Percentiles rank a stretch among this genome's conserved stretches.
phyloP scores from a whole-genome alignment of 768 basidiomycete genomes.

The Phaeolepiota aurea region DNA sequence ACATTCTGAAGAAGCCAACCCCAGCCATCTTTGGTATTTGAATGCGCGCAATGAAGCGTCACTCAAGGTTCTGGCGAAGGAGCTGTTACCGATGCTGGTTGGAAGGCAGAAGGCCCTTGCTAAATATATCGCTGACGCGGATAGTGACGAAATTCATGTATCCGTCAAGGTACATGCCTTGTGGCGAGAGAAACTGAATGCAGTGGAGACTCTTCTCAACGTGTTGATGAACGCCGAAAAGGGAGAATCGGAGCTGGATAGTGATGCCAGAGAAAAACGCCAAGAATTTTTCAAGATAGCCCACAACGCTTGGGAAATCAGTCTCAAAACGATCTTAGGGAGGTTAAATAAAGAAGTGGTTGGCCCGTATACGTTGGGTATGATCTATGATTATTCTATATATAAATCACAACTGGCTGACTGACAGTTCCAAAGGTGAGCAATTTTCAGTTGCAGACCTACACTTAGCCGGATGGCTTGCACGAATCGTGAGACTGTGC shows the following conservation, averaged over 20 bases:
- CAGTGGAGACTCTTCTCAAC: constrained; percentile 31
- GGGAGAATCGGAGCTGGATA: constrained; percentile 26
- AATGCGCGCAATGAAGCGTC: constrained; percentile 52
- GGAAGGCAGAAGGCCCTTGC: constrained; percentile 42
- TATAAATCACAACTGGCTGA: not conserved
- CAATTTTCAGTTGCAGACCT: constrained; percentile 78
- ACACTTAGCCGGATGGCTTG: constrained; percentile 72
- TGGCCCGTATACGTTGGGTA: constrained; percentile 61
- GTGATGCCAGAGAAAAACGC: constrained; percentile 28
- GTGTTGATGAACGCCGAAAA: constrained; percentile 39
- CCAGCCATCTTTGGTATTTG: constrained; percentile 47
- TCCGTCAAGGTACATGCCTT: constrained; percentile 56
- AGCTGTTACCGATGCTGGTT: constrained; percentile 30
- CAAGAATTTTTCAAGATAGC: constrained; percentile 43
- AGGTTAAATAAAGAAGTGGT: constrained; percentile 49
- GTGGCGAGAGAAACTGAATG: constrained; percentile 49
- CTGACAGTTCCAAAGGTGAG: constrained; percentile 46
- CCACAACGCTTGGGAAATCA: constrained; percentile 43
- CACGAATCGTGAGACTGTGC: constrained; percentile 46
- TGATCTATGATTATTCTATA: constrained; percentile 10
- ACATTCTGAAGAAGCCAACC: constrained; percentile 57
- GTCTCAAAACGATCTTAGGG: constrained; percentile 35
- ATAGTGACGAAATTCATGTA: constrained; percentile 35
- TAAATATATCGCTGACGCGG: constrained; percentile 43
- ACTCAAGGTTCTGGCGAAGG: constrained; percentile 37